phyloP scores from a whole-genome alignment of 176 grass and related monocot genomes.

The Poa annua region DNA sequence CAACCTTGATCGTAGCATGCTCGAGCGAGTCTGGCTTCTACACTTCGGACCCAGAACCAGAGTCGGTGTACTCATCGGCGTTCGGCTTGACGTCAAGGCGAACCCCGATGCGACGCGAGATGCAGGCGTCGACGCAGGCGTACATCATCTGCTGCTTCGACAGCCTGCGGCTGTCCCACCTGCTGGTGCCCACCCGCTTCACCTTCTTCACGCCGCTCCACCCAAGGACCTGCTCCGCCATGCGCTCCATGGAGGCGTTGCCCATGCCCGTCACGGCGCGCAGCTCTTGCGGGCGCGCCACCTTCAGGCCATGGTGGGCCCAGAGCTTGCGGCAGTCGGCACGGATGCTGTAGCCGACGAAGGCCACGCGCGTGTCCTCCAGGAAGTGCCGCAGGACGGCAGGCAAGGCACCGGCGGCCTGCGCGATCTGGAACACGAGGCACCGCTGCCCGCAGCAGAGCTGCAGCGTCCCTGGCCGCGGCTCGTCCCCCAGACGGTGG shows the following conservation, averaged over 20 bases:
- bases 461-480: constrained; percentile 4
- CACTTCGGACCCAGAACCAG: background rate
- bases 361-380: constrained; percentile 22
- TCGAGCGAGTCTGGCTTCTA: background rate
- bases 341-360: constrained; percentile 20
- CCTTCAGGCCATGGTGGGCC: constrained; percentile 28
- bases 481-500: background rate
- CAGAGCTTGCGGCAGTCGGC: constrained; percentile 34
- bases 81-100: background rate
- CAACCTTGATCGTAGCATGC: background rate
- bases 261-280: background rate
- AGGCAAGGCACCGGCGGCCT: background rate
- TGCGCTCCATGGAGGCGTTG: constrained; percentile 42
- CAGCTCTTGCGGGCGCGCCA: background rate
- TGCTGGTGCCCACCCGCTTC: background rate
- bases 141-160: background rate
- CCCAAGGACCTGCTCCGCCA: constrained; percentile 34
- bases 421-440: constrained; percentile 7
- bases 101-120: background rate
- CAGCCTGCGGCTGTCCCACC: constrained; percentile 21
- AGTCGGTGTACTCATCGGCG: background rate
- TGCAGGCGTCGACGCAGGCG: background rate
- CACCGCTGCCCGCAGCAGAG: constrained; percentile 14
- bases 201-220: constrained; percentile 1
- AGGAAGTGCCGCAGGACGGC: background rate